These are phyloP conservation scores for Aotearoamyces nothofagi DNA, from an alignment of 2,329 filamentous ascomycete species.

Conservation along the genomic window DNA sequence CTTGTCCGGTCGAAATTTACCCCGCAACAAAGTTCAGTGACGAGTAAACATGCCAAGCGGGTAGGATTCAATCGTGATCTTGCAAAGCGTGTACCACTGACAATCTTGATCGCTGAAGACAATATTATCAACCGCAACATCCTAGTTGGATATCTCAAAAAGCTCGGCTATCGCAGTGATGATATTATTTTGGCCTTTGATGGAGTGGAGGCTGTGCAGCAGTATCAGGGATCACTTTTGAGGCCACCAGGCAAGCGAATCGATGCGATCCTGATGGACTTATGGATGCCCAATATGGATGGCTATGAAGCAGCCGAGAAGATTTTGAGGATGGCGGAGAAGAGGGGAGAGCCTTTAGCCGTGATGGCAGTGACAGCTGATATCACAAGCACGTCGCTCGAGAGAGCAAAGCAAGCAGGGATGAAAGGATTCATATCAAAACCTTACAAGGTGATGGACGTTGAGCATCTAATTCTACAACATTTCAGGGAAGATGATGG, in stretches of 20 bases:
- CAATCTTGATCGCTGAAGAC: slow-evolving; percentile 57
- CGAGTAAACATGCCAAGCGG: slow-evolving; percentile 3
- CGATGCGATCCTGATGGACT: slow-evolving; percentile 56
- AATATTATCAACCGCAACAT: slow-evolving; percentile 58
- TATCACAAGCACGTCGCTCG: slow-evolving; percentile 34
- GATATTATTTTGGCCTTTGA: slow-evolving; percentile 49
- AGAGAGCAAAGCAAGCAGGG: slow-evolving; percentile 30
- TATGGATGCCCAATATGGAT: slow-evolving; percentile 63
- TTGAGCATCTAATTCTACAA: slow-evolving; percentile 32
- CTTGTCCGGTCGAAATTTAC: background rate
- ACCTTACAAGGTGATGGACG: slow-evolving; percentile 36
- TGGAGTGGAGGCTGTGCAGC: slow-evolving; percentile 49
- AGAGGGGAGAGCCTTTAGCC: slow-evolving; percentile 20
- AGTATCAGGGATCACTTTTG: slow-evolving; percentile 32
- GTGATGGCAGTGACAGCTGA: slow-evolving; percentile 40
- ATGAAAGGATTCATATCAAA: slow-evolving; percentile 42
- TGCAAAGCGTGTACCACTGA: slow-evolving; percentile 43
- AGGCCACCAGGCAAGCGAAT: slow-evolving; percentile 23
- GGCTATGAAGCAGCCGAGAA: slow-evolving; percentile 52
- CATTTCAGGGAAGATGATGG: slow-evolving; percentile 8
- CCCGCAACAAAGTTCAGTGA: background rate
- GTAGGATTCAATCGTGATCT: slow-evolving; percentile 36
- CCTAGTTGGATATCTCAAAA: slow-evolving; percentile 48
- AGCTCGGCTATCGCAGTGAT: slow-evolving; percentile 44
- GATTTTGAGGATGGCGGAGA: slow-evolving; percentile 30